Evolutionary conservation across 2,329 filamentous ascomycete genomes (phyloP).

Genomic region (Exutisphaerella laricina): DNA sequence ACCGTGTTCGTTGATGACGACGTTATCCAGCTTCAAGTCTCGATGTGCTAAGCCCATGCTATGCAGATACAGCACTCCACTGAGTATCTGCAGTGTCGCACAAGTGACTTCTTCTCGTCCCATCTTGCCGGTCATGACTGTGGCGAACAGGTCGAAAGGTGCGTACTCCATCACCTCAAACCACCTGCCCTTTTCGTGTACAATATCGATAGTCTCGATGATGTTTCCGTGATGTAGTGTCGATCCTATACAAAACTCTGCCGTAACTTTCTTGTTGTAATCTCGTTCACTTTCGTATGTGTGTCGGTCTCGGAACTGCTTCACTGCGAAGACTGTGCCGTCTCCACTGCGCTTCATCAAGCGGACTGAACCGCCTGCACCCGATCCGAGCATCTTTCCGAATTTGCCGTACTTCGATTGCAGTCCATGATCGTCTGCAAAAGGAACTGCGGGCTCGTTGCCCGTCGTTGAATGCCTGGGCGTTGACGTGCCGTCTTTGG

Average conservation of each 20-base stretch:
- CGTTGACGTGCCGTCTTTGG: conserved; percentile 24
- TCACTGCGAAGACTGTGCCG: conserved; percentile 90
- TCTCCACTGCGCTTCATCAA: conserved; percentile 92
- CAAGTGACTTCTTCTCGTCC: conserved; percentile 83
- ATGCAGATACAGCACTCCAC: conserved; percentile 89
- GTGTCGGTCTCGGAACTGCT: conserved; percentile 89
- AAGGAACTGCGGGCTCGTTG: conserved; percentile 58
- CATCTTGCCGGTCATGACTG: conserved; percentile 99
- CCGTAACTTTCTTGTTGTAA: conserved; percentile 96
- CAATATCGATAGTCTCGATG: conserved; percentile 94
- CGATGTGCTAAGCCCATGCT: conserved; percentile 91
- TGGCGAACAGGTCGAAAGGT: conserved; percentile 91
- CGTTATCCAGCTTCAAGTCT: conserved; percentile 94
- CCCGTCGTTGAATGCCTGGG: conserved; percentile 27
- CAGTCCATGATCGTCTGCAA: conserved; percentile 88
- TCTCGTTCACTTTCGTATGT: conserved; percentile 91
- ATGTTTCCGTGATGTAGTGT: conserved; percentile 97
- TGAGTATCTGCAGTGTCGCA: conserved; percentile 88
- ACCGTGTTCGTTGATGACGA: conserved; percentile 90
- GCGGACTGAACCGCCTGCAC: conserved; percentile 88
- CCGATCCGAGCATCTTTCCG: conserved; percentile 86
- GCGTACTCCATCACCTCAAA: conserved; percentile 99
- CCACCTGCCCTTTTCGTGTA: conserved; percentile 90
- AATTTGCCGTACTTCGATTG: conserved; percentile 93
- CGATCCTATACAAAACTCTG: conserved; percentile 96